A percentile compares a stretch with the other conserved stretches of the same genome.
phyloP scores from a whole-genome alignment of 345 rosid species.

The Bruguiera parviflora region DNA sequence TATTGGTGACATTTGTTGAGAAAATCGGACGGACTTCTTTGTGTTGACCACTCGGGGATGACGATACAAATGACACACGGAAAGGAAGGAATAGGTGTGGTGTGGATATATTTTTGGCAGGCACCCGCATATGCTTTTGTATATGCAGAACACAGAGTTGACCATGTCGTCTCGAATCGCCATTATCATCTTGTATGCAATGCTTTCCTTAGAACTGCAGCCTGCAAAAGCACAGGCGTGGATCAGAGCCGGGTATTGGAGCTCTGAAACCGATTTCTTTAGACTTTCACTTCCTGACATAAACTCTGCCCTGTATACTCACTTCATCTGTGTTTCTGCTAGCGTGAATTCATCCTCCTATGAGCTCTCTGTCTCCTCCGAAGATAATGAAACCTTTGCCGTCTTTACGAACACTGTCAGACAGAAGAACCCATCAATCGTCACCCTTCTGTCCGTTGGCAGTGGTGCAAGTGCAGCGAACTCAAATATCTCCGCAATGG shows the following conservation, averaged over 20 bases:
- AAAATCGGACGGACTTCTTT: too few species aligned
- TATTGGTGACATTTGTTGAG: too few species aligned
- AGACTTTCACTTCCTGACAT: too few species aligned
- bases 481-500: conserved; percentile 7
- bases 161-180: too few species aligned
- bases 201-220: not conserved
- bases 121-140: too few species aligned
- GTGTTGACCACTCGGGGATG: too few species aligned
- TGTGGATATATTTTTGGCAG: too few species aligned
- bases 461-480: not conserved
- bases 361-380: conserved; percentile 12
- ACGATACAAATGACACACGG: too few species aligned
- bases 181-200: not conserved
- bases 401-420: conserved; percentile 16
- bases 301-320: conserved; percentile 17
- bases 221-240: conserved; percentile 4
- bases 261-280: too few species aligned
- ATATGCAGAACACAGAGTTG: too few species aligned
- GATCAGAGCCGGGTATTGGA: too few species aligned
- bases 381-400: not conserved
- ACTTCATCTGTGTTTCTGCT: conserved; percentile 18
- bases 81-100: too few species aligned
- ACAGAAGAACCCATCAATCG: conserved; percentile 24
- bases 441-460: conserved; percentile 22
- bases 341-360: conserved; percentile 1